phyloP scores from a whole-genome alignment of 1,139 yeast genomes.

The Nadsonia starkeyi-henricii region DNA sequence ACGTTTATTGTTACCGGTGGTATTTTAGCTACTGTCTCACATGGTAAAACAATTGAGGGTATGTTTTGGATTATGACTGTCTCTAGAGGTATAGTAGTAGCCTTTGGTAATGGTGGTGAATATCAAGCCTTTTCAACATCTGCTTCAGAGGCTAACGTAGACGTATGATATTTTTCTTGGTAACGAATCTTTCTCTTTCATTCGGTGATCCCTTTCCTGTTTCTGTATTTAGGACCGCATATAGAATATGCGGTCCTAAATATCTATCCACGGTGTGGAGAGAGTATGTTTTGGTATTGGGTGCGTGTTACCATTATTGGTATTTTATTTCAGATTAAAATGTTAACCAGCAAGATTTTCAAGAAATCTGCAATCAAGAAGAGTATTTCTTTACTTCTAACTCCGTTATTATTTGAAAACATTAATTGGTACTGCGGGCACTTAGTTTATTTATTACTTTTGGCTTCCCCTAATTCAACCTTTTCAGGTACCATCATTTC shows the following conservation, averaged over 20 bases:
- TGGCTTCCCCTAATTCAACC: slow-evolving; percentile 52
- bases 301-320: slow-evolving; percentile 56
- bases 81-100: slow-evolving; percentile 49
- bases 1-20: slow-evolving; percentile 41
- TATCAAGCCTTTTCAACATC: slow-evolving; percentile 58
- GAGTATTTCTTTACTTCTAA: slow-evolving; percentile 37
- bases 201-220: slow-evolving; percentile 73
- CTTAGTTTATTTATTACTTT: slow-evolving; percentile 53
- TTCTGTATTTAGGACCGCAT: slow-evolving; percentile 50
- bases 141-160: slow-evolving; percentile 56
- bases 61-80: slow-evolving; percentile 68
- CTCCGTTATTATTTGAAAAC: slow-evolving; percentile 43
- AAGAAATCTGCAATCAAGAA: slow-evolving; percentile 37
- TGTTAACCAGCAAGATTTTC: slow-evolving; percentile 53
- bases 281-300: slow-evolving; percentile 68
- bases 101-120: slow-evolving; percentile 69
- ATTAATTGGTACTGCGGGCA: slow-evolving; percentile 41
- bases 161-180: slow-evolving; percentile 50
- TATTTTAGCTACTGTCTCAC: slow-evolving; percentile 42
- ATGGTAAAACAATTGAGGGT: slow-evolving; percentile 36
- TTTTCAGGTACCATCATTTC: slow-evolving; percentile 41
- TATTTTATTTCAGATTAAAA: slow-evolving; percentile 58
- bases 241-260: slow-evolving; percentile 36
- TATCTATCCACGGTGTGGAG: slow-evolving; percentile 51
- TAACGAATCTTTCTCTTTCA: slow-evolving; percentile 58